phyloP scores from a whole-genome alignment of 2,329 filamentous ascomycete genomes.

The Ophiocordyceps camponoti-saundersi region DNA sequence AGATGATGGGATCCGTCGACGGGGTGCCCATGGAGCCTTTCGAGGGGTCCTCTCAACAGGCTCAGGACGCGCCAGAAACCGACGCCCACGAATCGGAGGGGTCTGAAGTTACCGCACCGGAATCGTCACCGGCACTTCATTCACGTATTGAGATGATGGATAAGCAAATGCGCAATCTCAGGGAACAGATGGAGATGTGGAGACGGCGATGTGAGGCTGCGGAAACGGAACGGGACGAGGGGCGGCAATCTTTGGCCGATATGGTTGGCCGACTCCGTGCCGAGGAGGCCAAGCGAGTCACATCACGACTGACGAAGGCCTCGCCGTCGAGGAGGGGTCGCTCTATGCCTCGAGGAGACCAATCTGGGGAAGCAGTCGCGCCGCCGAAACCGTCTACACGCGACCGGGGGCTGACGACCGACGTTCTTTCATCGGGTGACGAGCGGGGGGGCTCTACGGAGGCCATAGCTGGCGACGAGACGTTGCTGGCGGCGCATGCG shows the following conservation, averaged over 20 bases:
- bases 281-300: constrained; percentile 33
- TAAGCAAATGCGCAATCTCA: constrained; percentile 65
- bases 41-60: constrained; percentile 4
- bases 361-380: constrained; percentile 1
- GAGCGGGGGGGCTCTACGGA: constrained; percentile 22
- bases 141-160: constrained; percentile 60
- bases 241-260: constrained; percentile 61
- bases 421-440: constrained; percentile 13
- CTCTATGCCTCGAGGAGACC: constrained; percentile 4
- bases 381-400: neutral
- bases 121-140: constrained; percentile 27
- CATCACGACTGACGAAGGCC: constrained; percentile 21
- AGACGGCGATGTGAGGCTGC: constrained; percentile 63
- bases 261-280: constrained; percentile 76
- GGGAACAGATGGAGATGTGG: constrained; percentile 63
- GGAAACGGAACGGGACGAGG: constrained; percentile 57
- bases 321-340: constrained; percentile 14
- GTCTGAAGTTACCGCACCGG: constrained; percentile 4
- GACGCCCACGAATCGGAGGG: neutral
- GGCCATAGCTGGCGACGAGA: constrained; percentile 32
- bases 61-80: constrained; percentile 1
- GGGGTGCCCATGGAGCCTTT: constrained; percentile 9
- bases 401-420: neutral
- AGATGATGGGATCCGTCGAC: constrained; percentile 8
- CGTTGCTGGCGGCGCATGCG: constrained; percentile 22